These are phyloP conservation scores for Hypoxylon sp. DNA, from an alignment of 2,329 filamentous ascomycete species.

Conservation along the genomic window DNA sequence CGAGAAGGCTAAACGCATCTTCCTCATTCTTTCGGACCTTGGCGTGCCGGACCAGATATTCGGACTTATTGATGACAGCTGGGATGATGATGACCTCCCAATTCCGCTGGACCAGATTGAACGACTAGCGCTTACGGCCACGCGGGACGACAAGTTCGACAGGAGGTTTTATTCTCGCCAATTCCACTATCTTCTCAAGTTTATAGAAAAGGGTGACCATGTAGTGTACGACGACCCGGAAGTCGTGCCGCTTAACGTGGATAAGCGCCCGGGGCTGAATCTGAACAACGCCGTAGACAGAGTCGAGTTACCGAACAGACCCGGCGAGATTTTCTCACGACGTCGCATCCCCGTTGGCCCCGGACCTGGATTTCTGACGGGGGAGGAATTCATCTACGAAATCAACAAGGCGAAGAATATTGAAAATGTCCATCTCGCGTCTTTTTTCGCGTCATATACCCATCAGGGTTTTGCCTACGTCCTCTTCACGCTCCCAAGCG, in stretches of 20 bases:
- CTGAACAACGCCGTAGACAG: constrained; percentile 65
- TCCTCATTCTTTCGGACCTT: constrained; percentile 79
- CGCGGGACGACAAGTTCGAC: constrained; percentile 74
- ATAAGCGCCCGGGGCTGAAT: constrained; percentile 66
- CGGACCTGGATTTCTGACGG: constrained; percentile 61
- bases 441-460: constrained; percentile 79
- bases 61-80: constrained; percentile 79
- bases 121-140: constrained; percentile 72
- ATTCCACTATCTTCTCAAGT: constrained; percentile 78
- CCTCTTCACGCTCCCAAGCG: constrained; percentile 76
- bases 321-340: constrained; percentile 70
- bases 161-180: constrained; percentile 79
- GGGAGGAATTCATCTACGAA: constrained; percentile 72
- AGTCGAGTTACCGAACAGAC: constrained; percentile 74
- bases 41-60: constrained; percentile 82
- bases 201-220: constrained; percentile 73
- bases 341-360: constrained; percentile 69
- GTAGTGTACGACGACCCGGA: constrained; percentile 76
- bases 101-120: constrained; percentile 76
- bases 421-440: constrained; percentile 78
- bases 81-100: constrained; percentile 83
- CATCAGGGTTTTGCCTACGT: constrained; percentile 75
- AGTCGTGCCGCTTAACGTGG: constrained; percentile 77
- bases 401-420: constrained; percentile 71
- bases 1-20: constrained; percentile 76